A percentile compares a stretch with the other conserved stretches of the same genome.
Conservation (phyloP, 305 asterid species). For the Salvia sclarea region DNA sequence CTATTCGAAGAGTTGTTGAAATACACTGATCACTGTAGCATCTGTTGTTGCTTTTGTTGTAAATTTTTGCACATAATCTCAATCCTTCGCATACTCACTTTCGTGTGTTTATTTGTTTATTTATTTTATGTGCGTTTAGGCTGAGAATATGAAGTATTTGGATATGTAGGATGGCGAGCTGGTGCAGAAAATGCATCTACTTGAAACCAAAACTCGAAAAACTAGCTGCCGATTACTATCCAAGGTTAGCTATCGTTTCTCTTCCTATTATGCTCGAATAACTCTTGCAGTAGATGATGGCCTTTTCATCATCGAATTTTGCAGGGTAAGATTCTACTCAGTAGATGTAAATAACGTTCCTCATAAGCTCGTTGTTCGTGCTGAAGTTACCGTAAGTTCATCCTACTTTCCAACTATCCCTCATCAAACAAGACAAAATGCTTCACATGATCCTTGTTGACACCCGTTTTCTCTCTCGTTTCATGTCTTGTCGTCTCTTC, state of each 20-base stretch:
- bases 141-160: slow-evolving; percentile 43
- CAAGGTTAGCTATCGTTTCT: slow-evolving; percentile 59
- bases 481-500: slow-evolving; percentile 44
- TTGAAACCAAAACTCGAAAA: slow-evolving; percentile 89
- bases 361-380: slow-evolving; percentile 78
- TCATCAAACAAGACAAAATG: neutral
- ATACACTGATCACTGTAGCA: too few species aligned
- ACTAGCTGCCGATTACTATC: slow-evolving; percentile 79
- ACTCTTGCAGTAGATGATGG: neutral
- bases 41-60: neutral
- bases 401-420: slow-evolving; percentile 7
- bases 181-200: slow-evolving; percentile 97
- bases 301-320: slow-evolving; percentile 10
- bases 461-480: slow-evolving; percentile 31
- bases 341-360: slow-evolving; percentile 85
- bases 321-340: slow-evolving; percentile 72
- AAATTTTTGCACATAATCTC: slow-evolving; percentile 6
- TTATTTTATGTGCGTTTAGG: slow-evolving; percentile 31
- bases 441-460: slow-evolving; percentile 21
- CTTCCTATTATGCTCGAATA: slow-evolving; percentile 18
- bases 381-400: slow-evolving; percentile 84
- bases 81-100: slow-evolving; percentile 7
- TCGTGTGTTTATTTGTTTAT: slow-evolving; percentile 26
- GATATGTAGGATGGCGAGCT: slow-evolving; percentile 81
- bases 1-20: too few species aligned